Conservation (phyloP, 371 early-diverging fungal genomes). For the Mortierella sp. region DNA sequence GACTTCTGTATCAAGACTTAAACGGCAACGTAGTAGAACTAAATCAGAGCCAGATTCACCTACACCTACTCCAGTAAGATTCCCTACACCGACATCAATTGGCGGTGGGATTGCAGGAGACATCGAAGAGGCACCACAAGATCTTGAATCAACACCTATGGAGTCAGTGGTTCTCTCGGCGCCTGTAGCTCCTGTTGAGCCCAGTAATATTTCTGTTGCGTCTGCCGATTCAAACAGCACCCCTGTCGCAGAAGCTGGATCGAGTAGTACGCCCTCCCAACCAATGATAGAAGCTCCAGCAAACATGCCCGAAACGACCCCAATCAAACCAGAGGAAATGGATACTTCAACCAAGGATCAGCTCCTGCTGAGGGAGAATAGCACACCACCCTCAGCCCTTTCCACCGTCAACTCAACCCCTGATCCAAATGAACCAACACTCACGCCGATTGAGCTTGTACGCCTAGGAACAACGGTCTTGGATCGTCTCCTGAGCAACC, state of each 20-base stretch:
- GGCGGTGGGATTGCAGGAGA: conserved; percentile 21
- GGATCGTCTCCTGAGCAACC: conserved; percentile 30
- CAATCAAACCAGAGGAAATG: neutral
- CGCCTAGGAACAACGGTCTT: conserved; percentile 38
- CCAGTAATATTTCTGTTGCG: neutral
- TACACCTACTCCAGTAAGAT: conserved; percentile 1
- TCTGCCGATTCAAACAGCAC: neutral
- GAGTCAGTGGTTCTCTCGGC: neutral
- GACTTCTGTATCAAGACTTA: neutral
- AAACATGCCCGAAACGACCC: neutral
- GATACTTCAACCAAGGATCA: neutral
- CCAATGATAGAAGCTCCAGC: neutral
- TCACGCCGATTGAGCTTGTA: conserved; percentile 23
- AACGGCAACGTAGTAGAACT: conserved; percentile 10
- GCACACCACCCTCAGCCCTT: conserved; percentile 2
- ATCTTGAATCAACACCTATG: neutral
- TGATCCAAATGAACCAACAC: neutral
- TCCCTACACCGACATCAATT: conserved; percentile 35
- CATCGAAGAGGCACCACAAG: conserved; percentile 7
- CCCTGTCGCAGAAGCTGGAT: neutral
- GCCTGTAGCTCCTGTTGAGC: neutral
- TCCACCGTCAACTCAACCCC: neutral
- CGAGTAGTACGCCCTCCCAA: neutral
- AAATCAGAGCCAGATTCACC: conserved; percentile 17
- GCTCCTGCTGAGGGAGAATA: neutral